Percentiles rank a stretch among this genome's conserved stretches.
Evolutionary conservation across 805 yeast genomes (phyloP).

Genomic region (Lipomyces anomalus): DNA sequence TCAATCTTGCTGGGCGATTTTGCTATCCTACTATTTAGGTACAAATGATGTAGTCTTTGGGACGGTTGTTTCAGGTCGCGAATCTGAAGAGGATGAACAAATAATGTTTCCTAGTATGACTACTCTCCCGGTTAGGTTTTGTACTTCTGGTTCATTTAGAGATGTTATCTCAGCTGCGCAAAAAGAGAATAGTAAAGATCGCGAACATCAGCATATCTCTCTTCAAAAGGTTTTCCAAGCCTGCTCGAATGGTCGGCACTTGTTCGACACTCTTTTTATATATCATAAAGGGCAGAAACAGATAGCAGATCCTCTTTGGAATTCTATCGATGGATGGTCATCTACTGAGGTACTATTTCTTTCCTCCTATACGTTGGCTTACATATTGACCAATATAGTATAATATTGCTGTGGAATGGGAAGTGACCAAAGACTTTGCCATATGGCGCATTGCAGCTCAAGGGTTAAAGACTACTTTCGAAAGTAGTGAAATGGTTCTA

Average conservation of each 20-base stretch:
- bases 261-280: conserved; percentile 25
- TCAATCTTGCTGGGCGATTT: conserved; percentile 14
- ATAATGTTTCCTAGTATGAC: conserved; percentile 24
- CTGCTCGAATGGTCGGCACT: conserved; percentile 6
- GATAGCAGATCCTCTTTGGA: conserved; percentile 10
- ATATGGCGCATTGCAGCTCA: conserved; percentile 17
- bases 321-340: conserved; percentile 6
- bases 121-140: conserved; percentile 12
- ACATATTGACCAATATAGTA: conserved; percentile 5
- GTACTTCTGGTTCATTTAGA: conserved; percentile 3
- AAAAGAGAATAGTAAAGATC: background rate
- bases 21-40: conserved; percentile 15
- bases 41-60: conserved; percentile 21
- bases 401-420: conserved; percentile 20
- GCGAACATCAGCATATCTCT: conserved; percentile 10
- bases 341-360: conserved; percentile 14
- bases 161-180: conserved; percentile 13
- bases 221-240: conserved; percentile 4
- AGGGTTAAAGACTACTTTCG: background rate
- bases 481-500: background rate
- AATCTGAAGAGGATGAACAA: conserved; percentile 15
- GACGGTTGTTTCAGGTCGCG: conserved; percentile 24
- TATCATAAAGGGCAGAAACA: conserved; percentile 12
- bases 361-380: background rate
- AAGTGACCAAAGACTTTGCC: conserved; percentile 1